phyloP scores from a whole-genome alignment of 208 protist species.

The Trypanosoma conorhini region DNA sequence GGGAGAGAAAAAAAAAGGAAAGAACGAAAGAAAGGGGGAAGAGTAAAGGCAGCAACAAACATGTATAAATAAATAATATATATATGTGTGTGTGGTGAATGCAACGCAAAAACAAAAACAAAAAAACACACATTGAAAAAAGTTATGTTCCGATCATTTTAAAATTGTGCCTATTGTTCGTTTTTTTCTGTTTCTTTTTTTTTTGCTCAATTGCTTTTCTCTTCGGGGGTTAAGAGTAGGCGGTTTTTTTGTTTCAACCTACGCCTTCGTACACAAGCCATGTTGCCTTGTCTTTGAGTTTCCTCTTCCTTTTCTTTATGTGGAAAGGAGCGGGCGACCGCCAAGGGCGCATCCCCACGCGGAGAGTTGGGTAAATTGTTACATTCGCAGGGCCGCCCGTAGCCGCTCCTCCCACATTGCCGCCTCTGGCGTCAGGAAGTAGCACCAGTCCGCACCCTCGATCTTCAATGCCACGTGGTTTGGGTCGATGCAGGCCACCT shows the following conservation, averaged over 20 bases:
- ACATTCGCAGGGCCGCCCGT: conserved; percentile 23
- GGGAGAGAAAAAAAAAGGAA: too few species aligned
- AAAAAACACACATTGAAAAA: background rate
- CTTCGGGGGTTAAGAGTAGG: too few species aligned
- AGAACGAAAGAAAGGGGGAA: background rate
- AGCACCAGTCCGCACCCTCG: conserved; percentile 21
- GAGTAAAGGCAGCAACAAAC: background rate
- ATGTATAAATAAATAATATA: conserved; percentile 4
- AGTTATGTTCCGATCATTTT: conserved; percentile 1
- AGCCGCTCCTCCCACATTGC: conserved; percentile 27
- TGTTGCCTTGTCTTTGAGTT: too few species aligned
- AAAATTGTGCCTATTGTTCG: too few species aligned
- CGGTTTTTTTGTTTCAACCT: too few species aligned
- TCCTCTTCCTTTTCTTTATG: conserved; percentile 8
- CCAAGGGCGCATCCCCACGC: too few species aligned
- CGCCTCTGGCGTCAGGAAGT: conserved; percentile 30
- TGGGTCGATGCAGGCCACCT: conserved; percentile 21
- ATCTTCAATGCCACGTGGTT: conserved; percentile 32
- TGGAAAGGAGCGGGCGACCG: too few species aligned
- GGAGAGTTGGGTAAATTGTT: background rate
- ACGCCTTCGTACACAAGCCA: too few species aligned
- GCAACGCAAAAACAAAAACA: background rate
- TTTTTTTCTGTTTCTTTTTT: too few species aligned
- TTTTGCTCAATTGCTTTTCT: background rate
- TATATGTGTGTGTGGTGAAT: background rate